phyloP scores from a whole-genome alignment of 2,329 filamentous ascomycete species.

The Ilyonectria mors-panacis region DNA sequence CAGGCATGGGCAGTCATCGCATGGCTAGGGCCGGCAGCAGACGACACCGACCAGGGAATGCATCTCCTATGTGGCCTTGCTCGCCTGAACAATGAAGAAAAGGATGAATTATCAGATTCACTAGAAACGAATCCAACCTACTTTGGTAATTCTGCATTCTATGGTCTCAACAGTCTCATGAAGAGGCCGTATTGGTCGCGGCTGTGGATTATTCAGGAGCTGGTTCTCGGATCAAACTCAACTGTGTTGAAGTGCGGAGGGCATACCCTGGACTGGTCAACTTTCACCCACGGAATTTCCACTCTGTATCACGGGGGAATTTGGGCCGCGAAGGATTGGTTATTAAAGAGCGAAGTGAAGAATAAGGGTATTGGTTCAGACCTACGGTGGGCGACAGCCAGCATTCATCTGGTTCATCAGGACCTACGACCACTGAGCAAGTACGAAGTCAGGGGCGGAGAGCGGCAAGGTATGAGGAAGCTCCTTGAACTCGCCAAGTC shows the following conservation, averaged over 20 bases:
- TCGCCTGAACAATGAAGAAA: conserved; percentile 25
- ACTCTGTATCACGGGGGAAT: conserved; percentile 26
- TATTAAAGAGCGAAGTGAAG: conserved; percentile 19
- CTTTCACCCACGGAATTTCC: conserved; percentile 23
- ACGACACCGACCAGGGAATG: conserved; percentile 25
- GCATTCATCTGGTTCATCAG: conserved; percentile 29
- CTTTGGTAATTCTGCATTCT: conserved; percentile 26
- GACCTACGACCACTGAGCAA: conserved; percentile 26
- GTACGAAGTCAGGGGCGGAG: conserved; percentile 21
- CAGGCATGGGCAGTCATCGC: conserved; percentile 29
- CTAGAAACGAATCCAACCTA: conserved; percentile 13
- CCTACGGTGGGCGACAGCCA: conserved; percentile 21
- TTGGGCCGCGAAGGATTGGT: conserved; percentile 30
- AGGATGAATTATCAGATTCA: conserved; percentile 9
- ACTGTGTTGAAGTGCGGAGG: conserved; percentile 27
- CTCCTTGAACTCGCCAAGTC: conserved; percentile 30
- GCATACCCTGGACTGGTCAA: conserved; percentile 26
- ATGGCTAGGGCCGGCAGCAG: conserved; percentile 25
- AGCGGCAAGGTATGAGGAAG: conserved; percentile 23
- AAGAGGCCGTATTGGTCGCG: conserved; percentile 27
- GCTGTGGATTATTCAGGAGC: conserved; percentile 33
- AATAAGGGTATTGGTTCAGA: conserved; percentile 3
- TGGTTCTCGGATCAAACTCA: conserved; percentile 29
- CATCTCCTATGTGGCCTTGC: conserved; percentile 19
- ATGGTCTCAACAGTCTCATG: conserved; percentile 29